Evolutionary conservation across 2,329 filamentous ascomycete species (phyloP).

Genomic region (Pseudogymnoascus sp.): DNA sequence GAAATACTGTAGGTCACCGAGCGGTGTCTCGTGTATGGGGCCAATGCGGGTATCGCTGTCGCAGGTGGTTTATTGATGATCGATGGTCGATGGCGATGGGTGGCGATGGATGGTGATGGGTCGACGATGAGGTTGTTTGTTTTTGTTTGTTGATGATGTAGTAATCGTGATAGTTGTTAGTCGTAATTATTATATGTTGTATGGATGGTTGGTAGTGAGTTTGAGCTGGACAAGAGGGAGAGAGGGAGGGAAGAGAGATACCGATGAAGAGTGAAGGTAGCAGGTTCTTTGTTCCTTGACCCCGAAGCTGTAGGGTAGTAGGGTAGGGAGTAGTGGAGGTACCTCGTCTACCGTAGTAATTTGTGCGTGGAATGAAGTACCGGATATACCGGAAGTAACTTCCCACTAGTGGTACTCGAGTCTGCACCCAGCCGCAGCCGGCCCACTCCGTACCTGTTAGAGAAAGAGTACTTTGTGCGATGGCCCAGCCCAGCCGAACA

Average conservation of each 20-base stretch:
- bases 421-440: background rate
- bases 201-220: background rate
- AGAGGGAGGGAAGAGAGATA: background rate
- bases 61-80: background rate
- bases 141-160: background rate
- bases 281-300: background rate
- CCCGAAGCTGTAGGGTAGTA: background rate
- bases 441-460: background rate
- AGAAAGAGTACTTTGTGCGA: background rate
- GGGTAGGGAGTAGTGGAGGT: background rate
- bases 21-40: slow-evolving; percentile 4
- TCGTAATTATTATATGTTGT: background rate
- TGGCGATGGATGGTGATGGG: background rate
- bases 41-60: background rate
- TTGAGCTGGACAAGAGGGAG: background rate
- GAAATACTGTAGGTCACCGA: background rate
- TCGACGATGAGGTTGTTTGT: background rate
- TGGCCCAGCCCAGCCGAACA: background rate
- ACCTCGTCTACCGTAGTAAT: background rate
- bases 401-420: background rate
- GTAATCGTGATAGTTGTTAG: background rate
- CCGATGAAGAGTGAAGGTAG: background rate
- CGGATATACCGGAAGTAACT: background rate
- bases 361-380: background rate
- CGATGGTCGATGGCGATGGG: background rate